Conservation (phyloP, 257 asterid genomes). For the Penstemon barbatus region DNA sequence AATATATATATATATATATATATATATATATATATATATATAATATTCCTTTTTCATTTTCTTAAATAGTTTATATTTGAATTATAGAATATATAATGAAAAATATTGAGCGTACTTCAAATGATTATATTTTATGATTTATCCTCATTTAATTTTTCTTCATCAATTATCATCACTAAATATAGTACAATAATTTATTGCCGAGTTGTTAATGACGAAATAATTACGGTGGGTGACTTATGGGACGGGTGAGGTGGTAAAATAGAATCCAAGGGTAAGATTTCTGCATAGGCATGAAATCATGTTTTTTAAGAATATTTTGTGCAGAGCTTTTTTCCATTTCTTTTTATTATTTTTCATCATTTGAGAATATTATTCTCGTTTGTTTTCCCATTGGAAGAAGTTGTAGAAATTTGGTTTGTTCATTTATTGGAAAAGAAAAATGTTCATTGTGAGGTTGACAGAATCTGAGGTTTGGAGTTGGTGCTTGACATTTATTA, state of each 20-base stretch:
- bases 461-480: conserved; percentile 15
- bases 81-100: no score
- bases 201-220: not conserved
- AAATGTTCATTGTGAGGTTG: conserved; percentile 29
- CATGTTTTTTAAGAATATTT: conserved; percentile 22
- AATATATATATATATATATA: no score
- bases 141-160: no score
- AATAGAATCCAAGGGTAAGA: conserved; percentile 26
- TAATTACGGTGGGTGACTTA: not conserved
- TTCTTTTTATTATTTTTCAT: not conserved
- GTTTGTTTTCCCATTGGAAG: not conserved
- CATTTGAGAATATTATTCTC: not conserved
- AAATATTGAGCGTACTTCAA: no score
- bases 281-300: conserved; percentile 21
- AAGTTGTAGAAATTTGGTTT: not conserved
- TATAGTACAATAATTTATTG: not conserved
- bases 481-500: no score
- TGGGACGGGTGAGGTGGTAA: conserved; percentile 1
- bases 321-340: not conserved
- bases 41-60: no score
- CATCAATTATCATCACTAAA: no score
- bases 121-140: no score
- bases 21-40: no score
- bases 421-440: conserved; percentile 25
- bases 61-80: no score